Conservation (phyloP, 2,329 filamentous ascomycete species). For the Meredithiella fracta region DNA sequence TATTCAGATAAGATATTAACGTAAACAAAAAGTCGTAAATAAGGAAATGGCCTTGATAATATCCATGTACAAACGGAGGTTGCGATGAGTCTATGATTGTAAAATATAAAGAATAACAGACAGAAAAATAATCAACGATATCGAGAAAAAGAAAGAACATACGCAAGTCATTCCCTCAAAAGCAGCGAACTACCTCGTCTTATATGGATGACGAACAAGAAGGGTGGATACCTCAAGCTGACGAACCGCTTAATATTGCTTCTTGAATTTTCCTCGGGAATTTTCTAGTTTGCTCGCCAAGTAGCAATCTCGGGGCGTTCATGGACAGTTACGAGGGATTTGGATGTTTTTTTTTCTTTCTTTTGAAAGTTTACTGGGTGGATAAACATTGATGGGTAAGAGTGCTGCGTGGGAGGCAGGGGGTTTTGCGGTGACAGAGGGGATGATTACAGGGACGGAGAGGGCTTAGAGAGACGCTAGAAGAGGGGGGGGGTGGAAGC, state of each 20-base stretch:
- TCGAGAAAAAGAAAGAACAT: background rate
- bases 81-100: too few species aligned
- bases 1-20: too few species aligned
- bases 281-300: too few species aligned
- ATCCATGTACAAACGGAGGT: too few species aligned
- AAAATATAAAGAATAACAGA: background rate
- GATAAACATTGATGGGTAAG: background rate
- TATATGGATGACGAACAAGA: background rate
- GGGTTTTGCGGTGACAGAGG: background rate
- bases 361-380: background rate
- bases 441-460: background rate
- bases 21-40: too few species aligned
- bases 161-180: background rate
- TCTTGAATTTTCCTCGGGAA: too few species aligned
- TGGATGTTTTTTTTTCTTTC: background rate
- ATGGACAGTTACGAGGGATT: background rate
- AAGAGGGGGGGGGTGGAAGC: background rate
- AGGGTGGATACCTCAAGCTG: too few species aligned
- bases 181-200: background rate
- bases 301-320: too few species aligned
- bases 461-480: background rate
- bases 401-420: background rate
- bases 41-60: too few species aligned
- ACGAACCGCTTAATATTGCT: too few species aligned
- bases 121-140: background rate